Conservation (phyloP, 1,139 yeast genomes). For the Taphrina communis region DNA sequence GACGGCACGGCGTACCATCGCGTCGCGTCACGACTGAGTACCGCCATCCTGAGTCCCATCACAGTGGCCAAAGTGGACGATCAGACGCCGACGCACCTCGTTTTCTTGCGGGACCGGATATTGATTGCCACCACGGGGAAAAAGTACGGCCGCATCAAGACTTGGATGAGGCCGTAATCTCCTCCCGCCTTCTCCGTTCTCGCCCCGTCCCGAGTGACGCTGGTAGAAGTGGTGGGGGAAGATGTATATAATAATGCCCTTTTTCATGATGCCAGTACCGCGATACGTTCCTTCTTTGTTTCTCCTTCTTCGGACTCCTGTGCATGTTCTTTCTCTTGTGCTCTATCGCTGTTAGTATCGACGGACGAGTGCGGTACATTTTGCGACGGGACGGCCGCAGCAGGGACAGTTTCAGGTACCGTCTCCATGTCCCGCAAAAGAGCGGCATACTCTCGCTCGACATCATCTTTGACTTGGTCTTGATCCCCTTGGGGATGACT, state of each 20-base stretch:
- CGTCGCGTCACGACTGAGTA: constrained; percentile 45
- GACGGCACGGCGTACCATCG: constrained; percentile 46
- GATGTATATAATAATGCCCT: too few relatives aligned
- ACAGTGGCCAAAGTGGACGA: constrained; percentile 46
- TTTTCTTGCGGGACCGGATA: constrained; percentile 45
- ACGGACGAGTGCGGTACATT: too few relatives aligned
- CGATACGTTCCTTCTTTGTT: background rate
- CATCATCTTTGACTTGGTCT: constrained; percentile 1
- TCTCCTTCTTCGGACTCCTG: background rate
- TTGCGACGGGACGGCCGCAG: too few relatives aligned
- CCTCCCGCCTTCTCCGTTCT: background rate
- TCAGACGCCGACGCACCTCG: constrained; percentile 45
- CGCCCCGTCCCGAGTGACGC: background rate
- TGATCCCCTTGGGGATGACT: background rate
- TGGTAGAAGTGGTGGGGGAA: too few relatives aligned
- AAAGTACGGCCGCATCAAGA: constrained; percentile 26
- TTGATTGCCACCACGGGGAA: constrained; percentile 42
- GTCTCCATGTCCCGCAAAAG: background rate
- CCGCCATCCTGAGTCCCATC: constrained; percentile 46
- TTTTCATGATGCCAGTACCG: constrained; percentile 5
- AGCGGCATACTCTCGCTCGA: constrained; percentile 20
- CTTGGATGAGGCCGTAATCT: constrained; percentile 22
- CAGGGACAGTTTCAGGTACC: too few relatives aligned
- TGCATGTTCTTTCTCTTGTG: too few relatives aligned
- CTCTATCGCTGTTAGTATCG: too few relatives aligned